These are phyloP conservation scores for Endocalyx cinctus DNA, from an alignment of 2,329 filamentous ascomycete species.

Conservation along the genomic window DNA sequence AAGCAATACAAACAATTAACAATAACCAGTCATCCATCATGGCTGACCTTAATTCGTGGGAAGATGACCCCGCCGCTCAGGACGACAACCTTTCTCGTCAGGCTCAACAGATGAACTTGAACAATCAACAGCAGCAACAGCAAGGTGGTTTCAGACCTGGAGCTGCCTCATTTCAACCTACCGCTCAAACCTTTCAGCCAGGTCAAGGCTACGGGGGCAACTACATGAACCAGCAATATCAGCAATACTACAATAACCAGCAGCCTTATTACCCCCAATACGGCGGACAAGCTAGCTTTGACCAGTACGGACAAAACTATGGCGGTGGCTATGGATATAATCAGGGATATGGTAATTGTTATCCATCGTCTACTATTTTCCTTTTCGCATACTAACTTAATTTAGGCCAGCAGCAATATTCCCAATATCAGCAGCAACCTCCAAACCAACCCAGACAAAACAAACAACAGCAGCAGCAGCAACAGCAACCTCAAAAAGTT, in stretches of 20 bases:
- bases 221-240: constrained; percentile 53
- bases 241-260: constrained; percentile 44
- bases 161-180: constrained; percentile 68
- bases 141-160: constrained; percentile 59
- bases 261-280: constrained; percentile 56
- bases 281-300: constrained; percentile 38
- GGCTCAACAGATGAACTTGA: constrained; percentile 71
- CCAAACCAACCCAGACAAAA: too few relatives aligned
- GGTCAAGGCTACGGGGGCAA: constrained; percentile 63
- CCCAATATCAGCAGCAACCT: constrained; percentile 50
- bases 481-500: constrained; percentile 30
- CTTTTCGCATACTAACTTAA: constrained; percentile 3
- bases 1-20: constrained; percentile 6
- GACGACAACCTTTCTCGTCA: constrained; percentile 75
- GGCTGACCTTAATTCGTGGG: constrained; percentile 93
- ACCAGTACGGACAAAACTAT: constrained; percentile 47
- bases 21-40: constrained; percentile 44
- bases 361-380: too few relatives aligned
- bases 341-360: constrained; percentile 50
- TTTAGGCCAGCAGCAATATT: constrained; percentile 50
- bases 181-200: constrained; percentile 66
- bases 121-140: constrained; percentile 39
- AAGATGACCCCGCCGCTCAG: constrained; percentile 77
- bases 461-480: constrained; percentile 45
- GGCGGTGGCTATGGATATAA: constrained; percentile 44